phyloP scores from a whole-genome alignment of 176 grass and related monocot genomes.

The Alopecurus myosuroides region DNA sequence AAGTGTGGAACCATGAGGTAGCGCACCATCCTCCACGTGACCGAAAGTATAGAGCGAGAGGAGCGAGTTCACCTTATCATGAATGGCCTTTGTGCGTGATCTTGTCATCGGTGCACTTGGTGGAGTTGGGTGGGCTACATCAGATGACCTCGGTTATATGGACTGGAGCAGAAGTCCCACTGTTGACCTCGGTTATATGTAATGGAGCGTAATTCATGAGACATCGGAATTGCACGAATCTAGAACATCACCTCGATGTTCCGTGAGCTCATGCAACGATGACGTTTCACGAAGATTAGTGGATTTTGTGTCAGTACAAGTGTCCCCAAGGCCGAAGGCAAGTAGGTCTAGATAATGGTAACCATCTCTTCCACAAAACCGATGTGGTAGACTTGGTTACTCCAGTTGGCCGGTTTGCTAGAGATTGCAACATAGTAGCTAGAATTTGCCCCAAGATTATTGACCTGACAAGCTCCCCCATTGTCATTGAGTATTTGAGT shows the following conservation, averaged over 20 bases:
- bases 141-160: not conserved
- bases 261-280: not conserved
- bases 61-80: no score
- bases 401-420: constrained; percentile 16
- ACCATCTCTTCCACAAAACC: not conserved
- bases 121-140: no score
- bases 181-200: not conserved
- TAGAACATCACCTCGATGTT: constrained; percentile 19
- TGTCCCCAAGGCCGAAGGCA: not conserved
- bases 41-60: no score
- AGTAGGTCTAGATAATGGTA: not conserved
- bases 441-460: constrained; percentile 12
- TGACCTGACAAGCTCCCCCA: no score
- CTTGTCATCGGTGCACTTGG: no score
- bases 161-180: not conserved
- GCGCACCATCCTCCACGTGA: no score
- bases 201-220: not conserved
- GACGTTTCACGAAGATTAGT: not conserved
- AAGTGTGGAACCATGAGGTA: no score
- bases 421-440: not conserved
- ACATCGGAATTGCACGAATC: not conserved
- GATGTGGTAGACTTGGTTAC: constrained; percentile 67
- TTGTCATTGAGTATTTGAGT: no score
- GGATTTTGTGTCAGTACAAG: not conserved
- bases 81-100: no score